These are phyloP conservation scores for Amyloporia xantha DNA, from an alignment of 768 basidiomycete genomes.

Conservation along the genomic window DNA sequence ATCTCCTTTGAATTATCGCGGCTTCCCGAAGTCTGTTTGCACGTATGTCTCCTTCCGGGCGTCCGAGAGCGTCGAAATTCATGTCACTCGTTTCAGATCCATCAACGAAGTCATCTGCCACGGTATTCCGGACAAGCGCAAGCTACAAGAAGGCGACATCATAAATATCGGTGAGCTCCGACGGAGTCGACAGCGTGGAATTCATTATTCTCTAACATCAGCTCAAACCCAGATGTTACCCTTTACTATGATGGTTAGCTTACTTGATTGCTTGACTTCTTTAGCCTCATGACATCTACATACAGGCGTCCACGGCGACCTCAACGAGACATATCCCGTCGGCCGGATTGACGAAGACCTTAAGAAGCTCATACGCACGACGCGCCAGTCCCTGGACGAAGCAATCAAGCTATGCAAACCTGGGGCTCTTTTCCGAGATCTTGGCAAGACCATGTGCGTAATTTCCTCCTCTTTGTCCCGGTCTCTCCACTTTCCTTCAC, in stretches of 20 bases:
- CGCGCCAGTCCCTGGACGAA: conserved; percentile 79
- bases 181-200: not conserved
- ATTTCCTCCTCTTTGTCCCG: not conserved
- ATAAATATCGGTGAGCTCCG: conserved; percentile 73
- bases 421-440: conserved; percentile 81
- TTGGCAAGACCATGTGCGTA: conserved; percentile 80
- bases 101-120: conserved; percentile 97
- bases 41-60: conserved; percentile 50
- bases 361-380: conserved; percentile 71
- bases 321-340: conserved; percentile 91
- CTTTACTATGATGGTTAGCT: conserved; percentile 70
- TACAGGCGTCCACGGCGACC: conserved; percentile 83
- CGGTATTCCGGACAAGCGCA: conserved; percentile 87
- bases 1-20: conserved; percentile 85
- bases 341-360: conserved; percentile 81
- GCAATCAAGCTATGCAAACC: conserved; percentile 93
- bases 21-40: conserved; percentile 95
- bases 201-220: not conserved
- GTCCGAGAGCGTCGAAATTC: not conserved
- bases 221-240: conserved; percentile 52
- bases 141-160: conserved; percentile 88
- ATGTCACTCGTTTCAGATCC: conserved; percentile 42
- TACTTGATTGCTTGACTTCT: too few species aligned
- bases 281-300: too few species aligned
- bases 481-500: too few species aligned